Percentiles rank a stretch among this genome's conserved stretches.
Conservation (phyloP, 2,329 filamentous ascomycete genomes). For the Ramularia collo-cygni region DNA sequence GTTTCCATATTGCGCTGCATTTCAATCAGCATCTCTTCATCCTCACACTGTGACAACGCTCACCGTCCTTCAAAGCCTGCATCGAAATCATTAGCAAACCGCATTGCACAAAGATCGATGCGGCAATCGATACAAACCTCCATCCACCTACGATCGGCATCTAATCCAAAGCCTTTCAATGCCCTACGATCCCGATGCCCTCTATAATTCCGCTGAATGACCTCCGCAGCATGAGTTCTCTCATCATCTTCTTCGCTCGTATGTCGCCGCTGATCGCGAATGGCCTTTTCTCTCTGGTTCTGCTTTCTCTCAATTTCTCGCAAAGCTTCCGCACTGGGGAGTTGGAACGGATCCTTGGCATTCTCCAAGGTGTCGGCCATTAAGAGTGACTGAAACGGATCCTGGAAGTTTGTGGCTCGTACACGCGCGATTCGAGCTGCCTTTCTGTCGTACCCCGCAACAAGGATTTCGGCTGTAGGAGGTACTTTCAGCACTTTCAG, state of each 20-base stretch:
- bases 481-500: too few relatives aligned
- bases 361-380: too few relatives aligned
- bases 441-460: too few relatives aligned
- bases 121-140: constrained; percentile 45
- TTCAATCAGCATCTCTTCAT: constrained; percentile 14
- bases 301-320: constrained; percentile 30
- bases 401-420: too few relatives aligned
- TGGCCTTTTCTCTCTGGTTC: constrained; percentile 24
- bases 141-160: constrained; percentile 64
- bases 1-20: constrained; percentile 47
- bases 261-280: constrained; percentile 13
- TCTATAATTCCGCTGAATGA: constrained; percentile 58
- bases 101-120: too few relatives aligned
- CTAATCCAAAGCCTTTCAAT: constrained; percentile 60
- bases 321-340: constrained; percentile 29
- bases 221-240: constrained; percentile 23
- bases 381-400: too few relatives aligned
- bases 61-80: constrained; percentile 31
- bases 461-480: too few relatives aligned
- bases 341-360: constrained; percentile 14
- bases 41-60: constrained; percentile 18
- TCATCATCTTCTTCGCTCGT: constrained; percentile 9
- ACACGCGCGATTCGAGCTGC: too few relatives aligned
- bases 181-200: constrained; percentile 68
- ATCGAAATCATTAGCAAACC: constrained; percentile 10